A percentile compares a stretch with the other conserved stretches of the same genome.
Evolutionary conservation across 148 eudicot species (phyloP).

Genomic region (Suaeda aralocaspica): DNA sequence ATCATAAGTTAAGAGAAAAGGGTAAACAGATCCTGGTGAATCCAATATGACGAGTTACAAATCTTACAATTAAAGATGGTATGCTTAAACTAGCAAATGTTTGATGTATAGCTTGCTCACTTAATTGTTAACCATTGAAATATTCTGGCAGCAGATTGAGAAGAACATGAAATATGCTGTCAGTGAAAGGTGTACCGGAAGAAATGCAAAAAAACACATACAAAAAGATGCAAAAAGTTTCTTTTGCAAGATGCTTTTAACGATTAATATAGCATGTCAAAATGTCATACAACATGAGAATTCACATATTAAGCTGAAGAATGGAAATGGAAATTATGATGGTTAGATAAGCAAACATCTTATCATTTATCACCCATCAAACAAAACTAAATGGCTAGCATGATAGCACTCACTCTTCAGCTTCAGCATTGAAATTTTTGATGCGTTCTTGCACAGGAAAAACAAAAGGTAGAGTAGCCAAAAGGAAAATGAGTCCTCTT

Average conservation of each 20-base stretch:
- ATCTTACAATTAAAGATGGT: background rate
- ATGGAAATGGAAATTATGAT: background rate
- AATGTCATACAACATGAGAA: background rate
- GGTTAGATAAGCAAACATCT: background rate
- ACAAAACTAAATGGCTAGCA: background rate
- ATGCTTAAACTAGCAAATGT: background rate
- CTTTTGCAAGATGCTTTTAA: background rate
- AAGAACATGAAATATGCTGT: background rate
- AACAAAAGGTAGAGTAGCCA: constrained; percentile 38
- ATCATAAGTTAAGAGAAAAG: constrained; percentile 1
- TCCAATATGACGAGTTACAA: background rate
- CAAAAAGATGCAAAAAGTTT: background rate
- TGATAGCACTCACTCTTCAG: constrained; percentile 45
- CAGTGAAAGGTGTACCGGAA: background rate
- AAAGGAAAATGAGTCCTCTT: constrained; percentile 41
- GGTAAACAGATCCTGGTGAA: background rate
- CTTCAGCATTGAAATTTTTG: constrained; percentile 27
- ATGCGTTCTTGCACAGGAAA: constrained; percentile 26
- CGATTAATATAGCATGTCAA: background rate
- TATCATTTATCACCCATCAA: background rate
- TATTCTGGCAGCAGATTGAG: background rate
- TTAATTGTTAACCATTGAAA: background rate
- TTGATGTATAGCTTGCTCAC: background rate
- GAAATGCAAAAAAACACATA: background rate
- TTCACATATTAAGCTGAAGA: background rate